These are phyloP conservation scores for Dendrobium officinale DNA, from an alignment of 106 monocot genomes.

Conservation along the genomic window DNA sequence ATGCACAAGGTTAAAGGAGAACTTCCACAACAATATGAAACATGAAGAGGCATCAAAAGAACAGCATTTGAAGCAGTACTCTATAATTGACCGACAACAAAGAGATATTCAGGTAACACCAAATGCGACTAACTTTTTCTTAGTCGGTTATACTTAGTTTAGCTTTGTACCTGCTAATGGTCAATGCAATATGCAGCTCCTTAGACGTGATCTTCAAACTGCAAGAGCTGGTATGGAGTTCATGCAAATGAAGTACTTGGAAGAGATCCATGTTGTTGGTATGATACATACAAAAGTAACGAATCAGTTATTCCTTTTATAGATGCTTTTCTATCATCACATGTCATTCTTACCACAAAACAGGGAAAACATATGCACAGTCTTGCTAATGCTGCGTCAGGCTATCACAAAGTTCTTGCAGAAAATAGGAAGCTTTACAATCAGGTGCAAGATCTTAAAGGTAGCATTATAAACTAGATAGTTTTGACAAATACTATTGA, in stretches of 20 bases:
- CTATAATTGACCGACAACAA: slow-evolving; percentile 59
- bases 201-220: slow-evolving; percentile 45
- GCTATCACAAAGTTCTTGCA: slow-evolving; percentile 81
- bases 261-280: slow-evolving; percentile 70
- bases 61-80: slow-evolving; percentile 32
- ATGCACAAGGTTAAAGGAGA: slow-evolving; percentile 19
- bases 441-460: slow-evolving; percentile 98
- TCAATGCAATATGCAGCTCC: slow-evolving; percentile 34
- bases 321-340: background rate
- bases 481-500: background rate
- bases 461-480: slow-evolving; percentile 11
- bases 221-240: slow-evolving; percentile 63
- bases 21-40: background rate
- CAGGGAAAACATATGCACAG: slow-evolving; percentile 66
- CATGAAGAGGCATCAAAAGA: slow-evolving; percentile 37
- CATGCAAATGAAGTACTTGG: slow-evolving; percentile 65
- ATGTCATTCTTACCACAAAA: background rate
- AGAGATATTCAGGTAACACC: slow-evolving; percentile 65
- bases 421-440: slow-evolving; percentile 91
- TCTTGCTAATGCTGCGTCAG: slow-evolving; percentile 80
- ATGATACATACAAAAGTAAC: slow-evolving; percentile 1
- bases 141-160: background rate
- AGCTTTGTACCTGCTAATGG: background rate
- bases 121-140: background rate
- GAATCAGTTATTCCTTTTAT: background rate